These are phyloP conservation scores for Sporothrix humicola DNA, from an alignment of 2,329 filamentous ascomycete species.

Conservation along the genomic window DNA sequence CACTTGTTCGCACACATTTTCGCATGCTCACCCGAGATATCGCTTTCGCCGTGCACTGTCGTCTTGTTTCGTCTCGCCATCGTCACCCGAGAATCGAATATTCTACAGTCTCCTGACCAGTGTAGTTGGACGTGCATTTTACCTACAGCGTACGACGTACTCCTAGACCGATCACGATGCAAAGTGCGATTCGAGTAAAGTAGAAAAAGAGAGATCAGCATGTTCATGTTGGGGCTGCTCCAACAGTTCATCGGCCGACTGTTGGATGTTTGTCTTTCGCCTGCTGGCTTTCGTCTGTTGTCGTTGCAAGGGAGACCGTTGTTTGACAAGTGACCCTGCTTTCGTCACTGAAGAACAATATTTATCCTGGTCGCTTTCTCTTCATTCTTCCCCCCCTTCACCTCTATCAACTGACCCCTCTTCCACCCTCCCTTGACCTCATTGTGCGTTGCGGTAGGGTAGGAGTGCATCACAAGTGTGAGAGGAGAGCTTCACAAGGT, in stretches of 20 bases:
- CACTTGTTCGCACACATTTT: background rate
- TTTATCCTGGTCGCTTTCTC: background rate
- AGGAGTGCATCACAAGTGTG: conserved; percentile 8
- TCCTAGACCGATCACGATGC: background rate
- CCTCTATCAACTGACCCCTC: background rate
- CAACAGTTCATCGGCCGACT: too few relatives aligned
- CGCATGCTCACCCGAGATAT: conserved; percentile 5
- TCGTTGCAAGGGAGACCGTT: too few relatives aligned
- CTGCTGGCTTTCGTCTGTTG: too few relatives aligned
- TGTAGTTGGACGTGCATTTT: background rate
- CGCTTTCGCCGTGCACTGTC: background rate
- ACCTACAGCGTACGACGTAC: background rate
- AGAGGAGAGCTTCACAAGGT: background rate
- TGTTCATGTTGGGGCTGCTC: too few relatives aligned
- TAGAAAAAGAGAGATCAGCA: background rate
- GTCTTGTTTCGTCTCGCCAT: too few relatives aligned
- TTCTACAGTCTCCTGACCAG: too few relatives aligned
- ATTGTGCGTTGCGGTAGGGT: background rate
- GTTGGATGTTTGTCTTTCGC: too few relatives aligned
- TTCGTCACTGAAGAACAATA: background rate
- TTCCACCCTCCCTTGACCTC: background rate
- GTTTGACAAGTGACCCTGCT: too few relatives aligned
- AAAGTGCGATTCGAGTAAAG: background rate
- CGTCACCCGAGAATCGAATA: too few relatives aligned
- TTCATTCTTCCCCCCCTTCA: background rate